Conservation (phyloP, 768 basidiomycete genomes). For the Tylopilus vinaceipallidus region DNA sequence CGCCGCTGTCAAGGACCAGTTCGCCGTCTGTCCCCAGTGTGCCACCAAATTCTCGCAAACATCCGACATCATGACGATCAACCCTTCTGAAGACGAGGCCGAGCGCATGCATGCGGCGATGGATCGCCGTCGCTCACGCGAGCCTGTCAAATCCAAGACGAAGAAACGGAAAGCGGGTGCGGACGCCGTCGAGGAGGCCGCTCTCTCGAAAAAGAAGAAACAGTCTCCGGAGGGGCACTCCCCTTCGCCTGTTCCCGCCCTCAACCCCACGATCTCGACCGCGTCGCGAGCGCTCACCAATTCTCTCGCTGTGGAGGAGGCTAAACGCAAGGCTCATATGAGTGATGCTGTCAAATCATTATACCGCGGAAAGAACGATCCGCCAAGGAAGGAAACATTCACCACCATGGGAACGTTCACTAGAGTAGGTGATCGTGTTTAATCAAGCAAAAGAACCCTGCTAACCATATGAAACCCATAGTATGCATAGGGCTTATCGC, state of each 20-base stretch:
- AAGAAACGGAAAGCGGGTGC: slow-evolving; percentile 63
- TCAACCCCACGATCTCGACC: slow-evolving; percentile 51
- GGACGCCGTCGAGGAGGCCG: slow-evolving; percentile 26
- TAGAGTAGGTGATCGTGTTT: slow-evolving; percentile 53
- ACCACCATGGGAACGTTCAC: slow-evolving; percentile 93
- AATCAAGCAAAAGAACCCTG: background rate
- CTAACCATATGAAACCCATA: slow-evolving; percentile 12
- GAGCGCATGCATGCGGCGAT: slow-evolving; percentile 54
- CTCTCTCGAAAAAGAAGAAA: slow-evolving; percentile 46
- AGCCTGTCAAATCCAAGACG: slow-evolving; percentile 49
- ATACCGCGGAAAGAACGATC: slow-evolving; percentile 57
- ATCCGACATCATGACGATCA: slow-evolving; percentile 60
- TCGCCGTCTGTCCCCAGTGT: slow-evolving; percentile 77
- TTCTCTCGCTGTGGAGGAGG: slow-evolving; percentile 78
- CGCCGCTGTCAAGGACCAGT: slow-evolving; percentile 26
- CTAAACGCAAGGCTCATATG: slow-evolving; percentile 80
- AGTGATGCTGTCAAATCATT: slow-evolving; percentile 82
- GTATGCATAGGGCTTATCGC: slow-evolving; percentile 20
- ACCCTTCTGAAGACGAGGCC: slow-evolving; percentile 69
- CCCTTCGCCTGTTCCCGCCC: slow-evolving; percentile 29
- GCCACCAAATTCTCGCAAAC: slow-evolving; percentile 60
- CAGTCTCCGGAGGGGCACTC: slow-evolving; percentile 7
- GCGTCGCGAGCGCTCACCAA: slow-evolving; percentile 65
- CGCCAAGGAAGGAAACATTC: slow-evolving; percentile 75
- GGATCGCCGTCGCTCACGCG: slow-evolving; percentile 54